Base-by-base conservation (phyloP, 2,329 filamentous ascomycete genomes). In the Neonectria punicea region DNA sequence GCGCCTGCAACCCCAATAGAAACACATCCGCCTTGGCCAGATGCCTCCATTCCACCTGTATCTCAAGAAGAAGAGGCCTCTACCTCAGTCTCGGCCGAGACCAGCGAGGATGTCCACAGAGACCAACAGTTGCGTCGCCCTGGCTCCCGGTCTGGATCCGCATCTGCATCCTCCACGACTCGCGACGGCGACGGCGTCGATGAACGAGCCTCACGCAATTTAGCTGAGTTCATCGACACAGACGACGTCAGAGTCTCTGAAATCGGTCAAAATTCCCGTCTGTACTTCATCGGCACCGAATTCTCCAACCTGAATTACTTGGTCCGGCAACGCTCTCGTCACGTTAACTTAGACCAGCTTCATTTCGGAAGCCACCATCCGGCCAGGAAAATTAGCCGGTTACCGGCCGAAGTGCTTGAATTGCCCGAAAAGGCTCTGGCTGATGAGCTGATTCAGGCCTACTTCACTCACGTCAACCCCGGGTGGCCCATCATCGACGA, bases 271-370 rank as follows among this genome's bases (percentile, higher is more conserved):
- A 78, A 80, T 3, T 82, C 84, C 16, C 81, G 85, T 25, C 81
- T 85, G 11, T 85, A 84, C 61, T 87, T 85, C 68, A 85, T 87
- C 49, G 85, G 85, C 7, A 84, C 84, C 60, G 85, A 86, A 66
- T 81, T 85, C 63, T 87, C 85, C 36, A 87, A 87, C 63, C 80
- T 87, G 68, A 85, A 85, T 59, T 86, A 86, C 67, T 76, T 87
- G 46, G 81, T 87, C 30, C 82, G 84, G 13, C 85, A 86, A 65
- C 82, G 84, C 63, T 75, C 77, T 11, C 65, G 72, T 13, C 67
- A 73, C 16, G 43, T 51, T 44, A 47, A 51, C 46, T 58, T 70
- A 20, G 63, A 75, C 13, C 70, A 73, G 28, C 71, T 77, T 30
- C 80, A 82, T 67, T 80, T 78, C 47, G 72, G 72, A 28, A 79